Conservation (phyloP, 805 yeast species). For the Candida piceae region DNA sequence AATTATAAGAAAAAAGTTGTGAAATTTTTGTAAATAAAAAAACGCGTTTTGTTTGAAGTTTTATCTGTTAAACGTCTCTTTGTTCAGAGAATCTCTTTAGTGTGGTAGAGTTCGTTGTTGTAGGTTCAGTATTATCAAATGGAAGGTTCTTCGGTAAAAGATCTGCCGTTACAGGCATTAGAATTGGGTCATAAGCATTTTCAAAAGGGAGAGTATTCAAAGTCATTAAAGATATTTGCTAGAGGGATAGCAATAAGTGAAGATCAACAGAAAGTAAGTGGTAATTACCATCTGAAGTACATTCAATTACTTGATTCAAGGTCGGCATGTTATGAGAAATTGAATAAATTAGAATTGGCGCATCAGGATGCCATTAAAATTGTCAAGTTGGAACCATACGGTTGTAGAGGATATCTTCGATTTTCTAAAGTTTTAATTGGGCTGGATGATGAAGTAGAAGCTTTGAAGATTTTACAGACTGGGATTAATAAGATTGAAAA, state of each 20-base stretch:
- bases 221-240: slow-evolving; percentile 19
- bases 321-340: slow-evolving; percentile 45
- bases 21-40: too few species aligned
- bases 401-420: slow-evolving; percentile 47
- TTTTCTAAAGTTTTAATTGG: slow-evolving; percentile 32
- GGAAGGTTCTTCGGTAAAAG: neutral
- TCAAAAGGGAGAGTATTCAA: slow-evolving; percentile 13
- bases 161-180: slow-evolving; percentile 8
- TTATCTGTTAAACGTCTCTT: too few species aligned
- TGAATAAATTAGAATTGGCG: slow-evolving; percentile 30
- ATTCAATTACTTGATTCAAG: slow-evolving; percentile 35
- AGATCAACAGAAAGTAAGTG: slow-evolving; percentile 1
- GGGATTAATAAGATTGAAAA: slow-evolving; percentile 36
- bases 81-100: too few species aligned
- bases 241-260: slow-evolving; percentile 14
- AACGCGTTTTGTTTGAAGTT: too few species aligned
- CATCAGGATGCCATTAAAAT: slow-evolving; percentile 34
- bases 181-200: slow-evolving; percentile 18
- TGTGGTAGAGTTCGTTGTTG: too few species aligned
- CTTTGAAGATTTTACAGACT: slow-evolving; percentile 31
- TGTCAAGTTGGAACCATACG: slow-evolving; percentile 35
- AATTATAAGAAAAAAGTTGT: too few species aligned
- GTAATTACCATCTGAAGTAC: slow-evolving; percentile 8
- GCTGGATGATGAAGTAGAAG: slow-evolving; percentile 28
- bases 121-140: too few species aligned